phyloP scores from a whole-genome alignment of 495 filamentous ascomycete species.

The Podospora anserina region DNA sequence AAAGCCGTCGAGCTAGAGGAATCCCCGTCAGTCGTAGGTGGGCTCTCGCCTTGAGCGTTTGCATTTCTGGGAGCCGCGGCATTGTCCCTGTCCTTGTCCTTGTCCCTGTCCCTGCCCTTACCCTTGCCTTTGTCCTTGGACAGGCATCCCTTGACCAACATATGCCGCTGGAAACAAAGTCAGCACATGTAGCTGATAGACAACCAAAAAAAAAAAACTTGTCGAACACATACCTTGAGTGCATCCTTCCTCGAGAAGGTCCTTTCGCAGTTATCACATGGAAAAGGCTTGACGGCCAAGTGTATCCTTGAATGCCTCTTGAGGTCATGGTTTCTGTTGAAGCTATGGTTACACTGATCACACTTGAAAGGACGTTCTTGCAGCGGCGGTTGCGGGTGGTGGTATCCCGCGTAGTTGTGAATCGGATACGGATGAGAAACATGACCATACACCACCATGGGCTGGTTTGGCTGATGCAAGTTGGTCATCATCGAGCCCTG shows the following conservation, averaged over 20 bases:
- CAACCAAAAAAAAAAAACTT: not conserved
- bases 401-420: not conserved
- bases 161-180: conserved; percentile 63
- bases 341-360: conserved; percentile 85
- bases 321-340: conserved; percentile 95
- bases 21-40: not conserved
- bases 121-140: conserved; percentile 26
- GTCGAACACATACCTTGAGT: conserved; percentile 66
- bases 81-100: not conserved
- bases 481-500: conserved; percentile 73
- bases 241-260: conserved; percentile 97
- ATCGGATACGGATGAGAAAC: conserved; percentile 33
- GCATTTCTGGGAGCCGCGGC: not conserved
- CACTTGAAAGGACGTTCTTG: conserved; percentile 91
- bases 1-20: not conserved
- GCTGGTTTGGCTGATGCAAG: conserved; percentile 69
- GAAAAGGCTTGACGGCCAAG: conserved; percentile 91
- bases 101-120: conserved; percentile 19
- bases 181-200: not conserved
- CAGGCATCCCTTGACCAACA: conserved; percentile 86
- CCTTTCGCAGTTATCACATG: conserved; percentile 89
- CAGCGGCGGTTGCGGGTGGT: conserved; percentile 34
- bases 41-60: not conserved
- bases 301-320: conserved; percentile 96
- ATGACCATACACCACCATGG: conserved; percentile 53